phyloP scores from a whole-genome alignment of 2,329 filamentous ascomycete species.

The Leptographium flavum region DNA sequence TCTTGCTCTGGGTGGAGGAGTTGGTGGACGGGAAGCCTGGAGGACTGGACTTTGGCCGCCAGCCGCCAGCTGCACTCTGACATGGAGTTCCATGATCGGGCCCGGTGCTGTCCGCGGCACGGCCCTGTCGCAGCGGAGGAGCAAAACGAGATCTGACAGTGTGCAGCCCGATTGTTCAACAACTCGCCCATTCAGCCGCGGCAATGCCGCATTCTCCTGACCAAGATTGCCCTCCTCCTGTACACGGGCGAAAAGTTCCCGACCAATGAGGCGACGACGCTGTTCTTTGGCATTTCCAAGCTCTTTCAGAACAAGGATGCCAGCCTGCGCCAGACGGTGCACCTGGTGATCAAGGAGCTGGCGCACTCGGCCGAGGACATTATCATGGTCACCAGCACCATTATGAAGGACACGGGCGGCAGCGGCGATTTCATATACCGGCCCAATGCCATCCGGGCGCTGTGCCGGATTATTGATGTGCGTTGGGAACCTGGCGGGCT shows the following conservation, averaged over 20 bases:
- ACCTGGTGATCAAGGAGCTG: conserved; percentile 95
- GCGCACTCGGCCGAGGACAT: conserved; percentile 93
- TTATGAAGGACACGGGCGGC: conserved; percentile 98
- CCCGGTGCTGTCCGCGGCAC: too few relatives aligned
- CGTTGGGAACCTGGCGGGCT: background rate
- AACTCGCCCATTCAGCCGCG: conserved; percentile 90
- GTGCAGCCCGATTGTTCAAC: conserved; percentile 86
- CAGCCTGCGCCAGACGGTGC: conserved; percentile 95
- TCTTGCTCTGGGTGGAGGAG: too few relatives aligned
- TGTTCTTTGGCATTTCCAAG: conserved; percentile 99
- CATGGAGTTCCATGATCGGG: background rate
- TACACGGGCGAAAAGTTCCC: conserved; percentile 97
- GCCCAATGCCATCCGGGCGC: conserved; percentile 86
- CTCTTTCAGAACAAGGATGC: conserved; percentile 99
- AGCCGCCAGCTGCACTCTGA: background rate
- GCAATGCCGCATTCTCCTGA: conserved; percentile 93
- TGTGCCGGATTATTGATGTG: conserved; percentile 84
- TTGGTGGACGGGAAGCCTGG: too few relatives aligned
- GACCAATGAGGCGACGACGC: conserved; percentile 88
- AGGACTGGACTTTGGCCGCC: too few relatives aligned
- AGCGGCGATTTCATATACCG: conserved; percentile 88
- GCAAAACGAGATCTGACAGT: background rate
- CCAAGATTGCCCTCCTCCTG: conserved; percentile 90
- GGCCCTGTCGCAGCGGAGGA: too few relatives aligned
- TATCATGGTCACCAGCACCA: conserved; percentile 98